Conservation (phyloP, 2,329 filamentous ascomycete genomes). For the Penicillium sclerotigenum region DNA sequence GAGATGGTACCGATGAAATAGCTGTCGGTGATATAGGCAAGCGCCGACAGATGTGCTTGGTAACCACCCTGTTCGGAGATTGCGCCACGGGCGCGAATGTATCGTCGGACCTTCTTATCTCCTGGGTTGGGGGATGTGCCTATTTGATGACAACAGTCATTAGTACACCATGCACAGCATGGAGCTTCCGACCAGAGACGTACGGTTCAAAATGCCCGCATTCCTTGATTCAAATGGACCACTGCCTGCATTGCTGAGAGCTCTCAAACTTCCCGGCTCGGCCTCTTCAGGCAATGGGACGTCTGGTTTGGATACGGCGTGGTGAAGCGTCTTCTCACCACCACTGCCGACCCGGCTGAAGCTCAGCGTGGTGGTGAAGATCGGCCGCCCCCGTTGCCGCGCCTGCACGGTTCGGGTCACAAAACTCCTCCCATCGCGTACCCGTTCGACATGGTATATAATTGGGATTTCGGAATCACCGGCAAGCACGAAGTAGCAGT, state of each 20-base stretch:
- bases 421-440: slow-evolving; percentile 85
- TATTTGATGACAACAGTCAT: slow-evolving; percentile 31
- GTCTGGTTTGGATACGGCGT: slow-evolving; percentile 61
- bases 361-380: slow-evolving; percentile 93
- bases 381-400: slow-evolving; percentile 78
- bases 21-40: slow-evolving; percentile 90
- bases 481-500: slow-evolving; percentile 97
- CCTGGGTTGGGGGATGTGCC: slow-evolving; percentile 52
- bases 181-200: slow-evolving; percentile 7
- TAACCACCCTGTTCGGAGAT: slow-evolving; percentile 72
- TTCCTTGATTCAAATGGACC: slow-evolving; percentile 59
- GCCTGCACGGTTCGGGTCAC: slow-evolving; percentile 95
- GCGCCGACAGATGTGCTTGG: slow-evolving; percentile 76
- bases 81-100: slow-evolving; percentile 52
- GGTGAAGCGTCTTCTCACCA: slow-evolving; percentile 57
- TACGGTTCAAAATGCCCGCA: slow-evolving; percentile 56
- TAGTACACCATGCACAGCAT: no score
- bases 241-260: slow-evolving; percentile 29
- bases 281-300: slow-evolving; percentile 45
- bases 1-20: slow-evolving; percentile 90
- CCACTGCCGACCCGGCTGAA: slow-evolving; percentile 65
- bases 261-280: slow-evolving; percentile 28
- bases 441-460: slow-evolving; percentile 90
- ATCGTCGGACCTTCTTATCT: slow-evolving; percentile 64
- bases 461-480: slow-evolving; percentile 82